phyloP scores from a whole-genome alignment of 352 stramenopile genomes.

The Blastocystis sp. region DNA sequence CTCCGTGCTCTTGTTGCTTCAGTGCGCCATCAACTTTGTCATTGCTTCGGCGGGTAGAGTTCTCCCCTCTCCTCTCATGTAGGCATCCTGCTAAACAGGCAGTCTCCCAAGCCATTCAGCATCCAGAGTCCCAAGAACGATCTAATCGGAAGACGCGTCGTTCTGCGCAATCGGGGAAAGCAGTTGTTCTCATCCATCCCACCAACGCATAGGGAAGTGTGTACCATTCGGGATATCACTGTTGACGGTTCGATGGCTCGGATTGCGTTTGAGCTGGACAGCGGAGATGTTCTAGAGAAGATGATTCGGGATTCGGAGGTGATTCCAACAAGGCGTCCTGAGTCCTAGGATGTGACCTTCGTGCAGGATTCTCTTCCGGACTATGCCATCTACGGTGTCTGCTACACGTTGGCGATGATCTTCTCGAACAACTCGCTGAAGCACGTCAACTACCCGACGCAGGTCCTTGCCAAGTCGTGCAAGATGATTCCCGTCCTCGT shows the following conservation, averaged over 20 bases:
- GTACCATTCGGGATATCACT: constrained; percentile 6
- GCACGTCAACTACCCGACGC: constrained; percentile 87
- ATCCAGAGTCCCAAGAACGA: constrained; percentile 33
- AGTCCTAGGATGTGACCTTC: constrained; percentile 22
- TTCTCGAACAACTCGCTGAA: constrained; percentile 79
- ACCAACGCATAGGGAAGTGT: not conserved
- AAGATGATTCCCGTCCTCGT: constrained; percentile 95
- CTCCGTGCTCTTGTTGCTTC: constrained; percentile 15
- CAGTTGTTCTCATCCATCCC: not conserved
- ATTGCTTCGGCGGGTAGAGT: constrained; percentile 13
- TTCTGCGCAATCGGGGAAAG: not conserved
- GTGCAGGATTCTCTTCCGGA: not conserved
- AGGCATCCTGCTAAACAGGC: not conserved
- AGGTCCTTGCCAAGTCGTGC: constrained; percentile 91
- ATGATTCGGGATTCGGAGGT: not conserved
- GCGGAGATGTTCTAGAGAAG: not conserved
- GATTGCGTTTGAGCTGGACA: not conserved
- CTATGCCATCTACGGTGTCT: constrained; percentile 59
- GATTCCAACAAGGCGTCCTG: not conserved
- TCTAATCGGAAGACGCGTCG: not conserved
- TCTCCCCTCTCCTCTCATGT: not conserved
- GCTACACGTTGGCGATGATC: constrained; percentile 76
- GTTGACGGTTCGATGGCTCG: not conserved
- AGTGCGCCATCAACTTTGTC: constrained; percentile 37
- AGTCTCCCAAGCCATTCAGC: not conserved